Conservation (phyloP, 208 protist species). For the Acanthamoeba royreba region DNA sequence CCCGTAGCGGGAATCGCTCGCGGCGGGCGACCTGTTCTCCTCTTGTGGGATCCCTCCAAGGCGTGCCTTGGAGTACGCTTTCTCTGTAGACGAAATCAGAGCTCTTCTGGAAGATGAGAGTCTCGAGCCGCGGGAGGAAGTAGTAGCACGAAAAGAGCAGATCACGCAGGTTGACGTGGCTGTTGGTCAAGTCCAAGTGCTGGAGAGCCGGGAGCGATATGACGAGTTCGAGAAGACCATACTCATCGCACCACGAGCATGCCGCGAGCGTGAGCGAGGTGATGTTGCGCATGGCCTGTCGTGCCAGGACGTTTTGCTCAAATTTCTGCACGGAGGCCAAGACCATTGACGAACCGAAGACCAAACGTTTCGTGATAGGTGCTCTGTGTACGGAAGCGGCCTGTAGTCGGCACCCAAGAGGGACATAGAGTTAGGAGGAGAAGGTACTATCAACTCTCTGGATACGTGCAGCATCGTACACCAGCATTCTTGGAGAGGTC, state of each 20-base stretch:
- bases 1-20: neutral
- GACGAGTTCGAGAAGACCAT: neutral
- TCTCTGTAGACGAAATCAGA: no score
- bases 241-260: neutral
- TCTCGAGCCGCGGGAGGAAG: neutral
- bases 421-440: no score
- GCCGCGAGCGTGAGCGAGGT: neutral
- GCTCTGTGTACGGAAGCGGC: no score
- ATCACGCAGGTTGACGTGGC: neutral
- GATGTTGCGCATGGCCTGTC: neutral
- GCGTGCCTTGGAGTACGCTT: neutral
- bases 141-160: slow-evolving; percentile 27
- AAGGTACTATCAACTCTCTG: no score
- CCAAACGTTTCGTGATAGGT: neutral
- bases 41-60: neutral
- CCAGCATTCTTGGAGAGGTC: neutral
- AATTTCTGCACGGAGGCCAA: neutral
- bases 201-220: neutral
- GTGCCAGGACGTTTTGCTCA: neutral
- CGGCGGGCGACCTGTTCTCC: neutral
- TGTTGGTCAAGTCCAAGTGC: neutral
- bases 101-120: neutral
- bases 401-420: no score
- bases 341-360: neutral
- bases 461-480: no score